Percentiles rank a stretch among this genome's conserved stretches.
These are phyloP conservation scores for Phytophthora palmivora DNA, from an alignment of 352 stramenopile genomes.

Conservation along the genomic window DNA sequence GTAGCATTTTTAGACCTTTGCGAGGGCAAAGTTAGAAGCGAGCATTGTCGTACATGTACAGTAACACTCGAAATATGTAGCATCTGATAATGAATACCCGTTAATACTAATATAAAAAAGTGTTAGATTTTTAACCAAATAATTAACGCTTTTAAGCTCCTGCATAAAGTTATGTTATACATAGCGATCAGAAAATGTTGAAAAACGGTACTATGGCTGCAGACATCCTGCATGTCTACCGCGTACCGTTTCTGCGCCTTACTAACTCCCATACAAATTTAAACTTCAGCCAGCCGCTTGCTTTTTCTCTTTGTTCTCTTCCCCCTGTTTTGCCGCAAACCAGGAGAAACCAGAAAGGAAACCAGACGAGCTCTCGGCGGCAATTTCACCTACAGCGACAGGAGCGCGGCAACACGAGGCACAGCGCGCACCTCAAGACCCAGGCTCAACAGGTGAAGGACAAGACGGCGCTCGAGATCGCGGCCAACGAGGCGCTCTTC, in stretches of 20 bases:
- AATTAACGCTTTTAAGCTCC: too few species aligned
- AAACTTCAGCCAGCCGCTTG: constrained; percentile 14
- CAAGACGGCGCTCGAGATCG: constrained; percentile 55
- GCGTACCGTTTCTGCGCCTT: constrained; percentile 13
- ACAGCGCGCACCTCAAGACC: constrained; percentile 9
- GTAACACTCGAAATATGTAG: too few species aligned
- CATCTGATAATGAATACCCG: too few species aligned
- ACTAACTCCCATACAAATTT: constrained; percentile 25
- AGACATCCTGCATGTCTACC: constrained; percentile 13
- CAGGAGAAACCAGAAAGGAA: constrained; percentile 20
- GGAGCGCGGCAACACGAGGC: constrained; percentile 22
- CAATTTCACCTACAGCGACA: constrained; percentile 23
- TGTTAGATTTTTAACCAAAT: too few species aligned
- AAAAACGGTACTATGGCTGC: too few species aligned
- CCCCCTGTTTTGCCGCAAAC: constrained; percentile 11
- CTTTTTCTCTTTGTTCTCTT: constrained; percentile 29
- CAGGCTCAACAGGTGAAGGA: constrained; percentile 18
- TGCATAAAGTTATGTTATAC: too few species aligned
- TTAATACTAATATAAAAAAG: too few species aligned
- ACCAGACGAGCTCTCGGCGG: constrained; percentile 15
- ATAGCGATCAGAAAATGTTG: too few species aligned
- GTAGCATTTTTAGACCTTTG: too few species aligned
- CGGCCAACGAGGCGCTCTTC: constrained; percentile 50
- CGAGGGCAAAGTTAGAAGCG: too few species aligned
- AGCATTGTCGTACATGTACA: too few species aligned